Base-by-base conservation (phyloP, 495 filamentous ascomycete species). In the Trichoderma virens region DNA sequence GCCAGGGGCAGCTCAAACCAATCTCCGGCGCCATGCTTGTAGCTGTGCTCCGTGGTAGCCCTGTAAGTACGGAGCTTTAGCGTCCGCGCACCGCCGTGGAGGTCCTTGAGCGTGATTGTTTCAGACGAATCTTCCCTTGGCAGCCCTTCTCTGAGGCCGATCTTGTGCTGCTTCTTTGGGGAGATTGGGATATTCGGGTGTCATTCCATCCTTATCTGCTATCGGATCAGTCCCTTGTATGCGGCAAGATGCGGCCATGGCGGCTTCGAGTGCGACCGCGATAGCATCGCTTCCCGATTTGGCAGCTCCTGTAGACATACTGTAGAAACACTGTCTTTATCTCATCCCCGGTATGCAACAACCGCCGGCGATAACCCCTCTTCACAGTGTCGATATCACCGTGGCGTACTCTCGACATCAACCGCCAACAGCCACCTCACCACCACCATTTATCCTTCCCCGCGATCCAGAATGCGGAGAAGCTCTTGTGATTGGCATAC, bases 1-100 rank as follows among this genome's bases (percentile, higher is more conserved):
- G 51, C 51, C 51, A 47, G 51, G 51, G 45, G 45, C 7, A 18
- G 34, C 51, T 56, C 51, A 56, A 56, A 56, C 51, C 51, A 30
- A 56, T 30, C 25, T 56, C 51, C 51, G 51, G 30, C 51, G 51
- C 25, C 25, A 56, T 56, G 51, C 18, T 25, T 16, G 45, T n/a
- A n/a, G n/a, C n/a, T n/a, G n/a, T n/a, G n/a, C n/a, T n/a, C n/a
- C n/a, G n/a, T n/a, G n/a, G n/a, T n/a, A n/a, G n/a, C 51, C 51
- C 6, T 56, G 51, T 16, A 56, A 30, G 30, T 56, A 28, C 25
- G 51, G 25, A 30, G 51, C 20, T 13, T n/a, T 27, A 30, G 51
- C 51, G 27, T 16, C 25, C 2, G 2, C 25, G 13, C 25, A 2
- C 25, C 41, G 5, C 41, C 41, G 41, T 6, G 51, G 11, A 23